Percentiles rank a stretch among this genome's conserved stretches.
Conservation (phyloP, 2,329 filamentous ascomycete species). For the Hypoxylon rubiginosum region DNA sequence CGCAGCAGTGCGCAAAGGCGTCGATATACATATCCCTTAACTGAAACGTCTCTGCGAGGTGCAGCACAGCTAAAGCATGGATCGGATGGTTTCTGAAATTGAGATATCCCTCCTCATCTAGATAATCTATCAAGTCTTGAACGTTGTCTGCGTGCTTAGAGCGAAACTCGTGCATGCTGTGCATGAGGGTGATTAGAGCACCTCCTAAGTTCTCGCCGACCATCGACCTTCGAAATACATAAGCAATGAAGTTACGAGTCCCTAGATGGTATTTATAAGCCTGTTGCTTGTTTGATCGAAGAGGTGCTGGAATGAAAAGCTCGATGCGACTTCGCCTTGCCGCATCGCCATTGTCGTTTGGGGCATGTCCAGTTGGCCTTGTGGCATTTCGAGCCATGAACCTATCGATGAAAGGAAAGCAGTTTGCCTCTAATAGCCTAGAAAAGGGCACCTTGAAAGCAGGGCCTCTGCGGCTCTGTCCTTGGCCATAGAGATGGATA, state of each 20-base stretch:
- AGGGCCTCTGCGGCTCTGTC: conserved; percentile 74
- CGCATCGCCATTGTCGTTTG: conserved; percentile 51
- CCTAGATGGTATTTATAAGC: conserved; percentile 74
- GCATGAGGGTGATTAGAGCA: conserved; percentile 74
- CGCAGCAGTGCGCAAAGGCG: conserved; percentile 82
- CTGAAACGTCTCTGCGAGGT: conserved; percentile 75
- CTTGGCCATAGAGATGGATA: conserved; percentile 76
- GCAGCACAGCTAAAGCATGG: conserved; percentile 76
- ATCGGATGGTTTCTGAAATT: conserved; percentile 74
- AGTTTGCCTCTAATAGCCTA: conserved; percentile 68
- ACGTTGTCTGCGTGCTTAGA: conserved; percentile 67
- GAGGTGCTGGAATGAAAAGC: conserved; percentile 77
- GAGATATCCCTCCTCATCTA: conserved; percentile 77
- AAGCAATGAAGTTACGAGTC: conserved; percentile 82
- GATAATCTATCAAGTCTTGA: conserved; percentile 73
- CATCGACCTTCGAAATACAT: conserved; percentile 73
- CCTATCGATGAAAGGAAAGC: conserved; percentile 70
- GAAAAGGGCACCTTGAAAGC: conserved; percentile 76
- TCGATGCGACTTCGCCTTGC: conserved; percentile 66
- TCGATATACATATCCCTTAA: conserved; percentile 76
- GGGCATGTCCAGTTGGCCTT: conserved; percentile 6
- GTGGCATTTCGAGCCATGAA: conserved; percentile 58
- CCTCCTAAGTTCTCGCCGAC: conserved; percentile 76
- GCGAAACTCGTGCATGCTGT: conserved; percentile 74
- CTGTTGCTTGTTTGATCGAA: conserved; percentile 64